Evolutionary conservation across 441 rosid species (phyloP).

Genomic region (Syzygium syzygioides): DNA sequence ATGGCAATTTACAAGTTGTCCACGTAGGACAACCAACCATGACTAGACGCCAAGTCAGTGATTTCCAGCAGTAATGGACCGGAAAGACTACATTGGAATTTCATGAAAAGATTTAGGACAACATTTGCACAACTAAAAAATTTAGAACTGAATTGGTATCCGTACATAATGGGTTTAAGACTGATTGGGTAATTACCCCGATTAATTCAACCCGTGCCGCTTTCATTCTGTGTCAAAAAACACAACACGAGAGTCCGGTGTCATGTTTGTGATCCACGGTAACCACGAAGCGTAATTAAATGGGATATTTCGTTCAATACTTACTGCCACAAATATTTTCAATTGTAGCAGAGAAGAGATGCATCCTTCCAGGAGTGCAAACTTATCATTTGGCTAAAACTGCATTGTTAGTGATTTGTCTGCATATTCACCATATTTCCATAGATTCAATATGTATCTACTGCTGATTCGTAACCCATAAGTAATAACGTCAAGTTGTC

Average conservation of each 20-base stretch:
- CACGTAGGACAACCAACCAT: neutral
- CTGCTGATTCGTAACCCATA: neutral
- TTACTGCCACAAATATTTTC: neutral
- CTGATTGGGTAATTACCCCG: neutral
- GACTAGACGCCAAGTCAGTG: accelerated
- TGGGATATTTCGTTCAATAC: neutral
- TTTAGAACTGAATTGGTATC: neutral
- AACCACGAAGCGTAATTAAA: neutral
- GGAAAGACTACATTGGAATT: neutral
- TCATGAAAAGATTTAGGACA: neutral
- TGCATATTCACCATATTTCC: neutral
- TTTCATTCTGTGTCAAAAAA: neutral
- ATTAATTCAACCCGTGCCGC: neutral
- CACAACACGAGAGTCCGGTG: neutral
- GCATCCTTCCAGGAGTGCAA: neutral
- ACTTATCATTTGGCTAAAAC: neutral
- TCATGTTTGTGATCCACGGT: neutral
- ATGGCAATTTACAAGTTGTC: neutral
- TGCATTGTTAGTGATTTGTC: neutral
- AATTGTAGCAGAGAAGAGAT: neutral
- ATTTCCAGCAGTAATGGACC: neutral
- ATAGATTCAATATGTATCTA: neutral
- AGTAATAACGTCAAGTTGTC: neutral
- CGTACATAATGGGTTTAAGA: accelerated
- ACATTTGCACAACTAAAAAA: neutral